Evolutionary conservation across 257 asterid genomes (phyloP).

Genomic region (Misopates orontium): DNA sequence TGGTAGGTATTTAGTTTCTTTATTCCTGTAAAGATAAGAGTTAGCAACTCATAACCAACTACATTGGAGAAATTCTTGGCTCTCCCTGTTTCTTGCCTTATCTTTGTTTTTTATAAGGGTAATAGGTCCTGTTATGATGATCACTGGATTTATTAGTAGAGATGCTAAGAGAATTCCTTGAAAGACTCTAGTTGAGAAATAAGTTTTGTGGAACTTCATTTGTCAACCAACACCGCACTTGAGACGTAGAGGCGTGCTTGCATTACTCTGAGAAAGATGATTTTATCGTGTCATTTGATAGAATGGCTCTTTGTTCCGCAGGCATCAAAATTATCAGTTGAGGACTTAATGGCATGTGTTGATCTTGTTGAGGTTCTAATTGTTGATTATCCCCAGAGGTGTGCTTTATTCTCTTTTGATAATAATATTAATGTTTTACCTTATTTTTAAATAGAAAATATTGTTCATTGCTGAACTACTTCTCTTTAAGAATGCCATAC

Average conservation of each 20-base stretch:
- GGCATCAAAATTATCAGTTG: slow-evolving; percentile 82
- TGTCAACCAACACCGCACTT: not conserved
- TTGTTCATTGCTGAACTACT: not conserved
- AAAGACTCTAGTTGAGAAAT: slow-evolving; percentile 10
- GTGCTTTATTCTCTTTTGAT: slow-evolving; percentile 27
- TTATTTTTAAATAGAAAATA: slow-evolving; percentile 7
- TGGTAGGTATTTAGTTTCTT: slow-evolving; percentile 54
- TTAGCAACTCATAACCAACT: slow-evolving; percentile 18
- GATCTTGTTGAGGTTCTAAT: slow-evolving; percentile 87
- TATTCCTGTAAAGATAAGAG: slow-evolving; percentile 14
- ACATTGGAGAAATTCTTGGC: not conserved
- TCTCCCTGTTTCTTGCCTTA: not conserved
- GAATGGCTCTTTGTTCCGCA: slow-evolving; percentile 38
- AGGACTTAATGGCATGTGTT: slow-evolving; percentile 76
- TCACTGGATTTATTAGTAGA: slow-evolving; percentile 20
- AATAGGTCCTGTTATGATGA: not conserved
- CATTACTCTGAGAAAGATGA: slow-evolving; percentile 14
- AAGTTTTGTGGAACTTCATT: slow-evolving; percentile 16
- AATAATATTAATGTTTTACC: slow-evolving; percentile 16
- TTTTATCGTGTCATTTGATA: slow-evolving; percentile 7
- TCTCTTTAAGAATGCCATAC: not conserved
- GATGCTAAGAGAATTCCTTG: not conserved
- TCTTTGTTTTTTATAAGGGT: slow-evolving; percentile 13
- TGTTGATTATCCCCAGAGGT: slow-evolving; percentile 85
- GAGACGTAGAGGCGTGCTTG: not conserved